Evolutionary conservation across 2,329 filamentous ascomycete genomes (phyloP).

Genomic region (Apiospora koreana): DNA sequence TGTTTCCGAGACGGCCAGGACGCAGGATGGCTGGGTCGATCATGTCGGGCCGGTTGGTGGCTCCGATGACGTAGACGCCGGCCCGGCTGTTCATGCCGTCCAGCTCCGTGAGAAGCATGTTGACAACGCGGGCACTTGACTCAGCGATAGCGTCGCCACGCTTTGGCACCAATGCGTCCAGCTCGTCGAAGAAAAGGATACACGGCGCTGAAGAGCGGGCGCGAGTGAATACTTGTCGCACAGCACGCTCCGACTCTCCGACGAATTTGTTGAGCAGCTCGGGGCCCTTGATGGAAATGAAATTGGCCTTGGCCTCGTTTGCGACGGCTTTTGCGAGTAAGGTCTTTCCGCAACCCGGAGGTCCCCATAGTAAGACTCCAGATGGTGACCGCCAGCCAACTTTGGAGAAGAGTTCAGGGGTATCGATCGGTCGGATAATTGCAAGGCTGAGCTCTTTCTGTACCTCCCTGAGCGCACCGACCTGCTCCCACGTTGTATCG

Average conservation of each 20-base stretch:
- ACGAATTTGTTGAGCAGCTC: slow-evolving; percentile 98
- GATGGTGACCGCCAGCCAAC: slow-evolving; percentile 81
- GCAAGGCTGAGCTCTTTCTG: slow-evolving; percentile 80
- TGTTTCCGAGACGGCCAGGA: slow-evolving; percentile 83
- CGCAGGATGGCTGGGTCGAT: slow-evolving; percentile 95
- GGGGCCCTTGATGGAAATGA: slow-evolving; percentile 96
- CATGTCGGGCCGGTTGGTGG: slow-evolving; percentile 93
- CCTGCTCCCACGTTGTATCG: slow-evolving; percentile 88
- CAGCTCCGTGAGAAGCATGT: slow-evolving; percentile 90
- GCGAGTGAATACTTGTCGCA: slow-evolving; percentile 87
- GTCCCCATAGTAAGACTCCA: slow-evolving; percentile 93
- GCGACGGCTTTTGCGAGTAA: slow-evolving; percentile 94
- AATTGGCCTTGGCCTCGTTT: slow-evolving; percentile 93
- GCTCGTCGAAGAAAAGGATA: slow-evolving; percentile 96
- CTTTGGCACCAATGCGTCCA: slow-evolving; percentile 87
- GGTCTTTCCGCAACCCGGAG: slow-evolving; percentile 95
- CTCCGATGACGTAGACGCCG: slow-evolving; percentile 92
- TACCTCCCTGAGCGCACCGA: slow-evolving; percentile 80
- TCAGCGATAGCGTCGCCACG: slow-evolving; percentile 80
- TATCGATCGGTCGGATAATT: slow-evolving; percentile 86
- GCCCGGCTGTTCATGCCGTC: slow-evolving; percentile 80
- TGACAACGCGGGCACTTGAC: slow-evolving; percentile 85
- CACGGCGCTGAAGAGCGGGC: slow-evolving; percentile 86
- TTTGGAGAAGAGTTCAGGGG: slow-evolving; percentile 73
- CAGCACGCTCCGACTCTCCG: slow-evolving; percentile 90